Evolutionary conservation across 2,329 filamentous ascomycete species (phyloP).

Genomic region (Phialophora chinensis): DNA sequence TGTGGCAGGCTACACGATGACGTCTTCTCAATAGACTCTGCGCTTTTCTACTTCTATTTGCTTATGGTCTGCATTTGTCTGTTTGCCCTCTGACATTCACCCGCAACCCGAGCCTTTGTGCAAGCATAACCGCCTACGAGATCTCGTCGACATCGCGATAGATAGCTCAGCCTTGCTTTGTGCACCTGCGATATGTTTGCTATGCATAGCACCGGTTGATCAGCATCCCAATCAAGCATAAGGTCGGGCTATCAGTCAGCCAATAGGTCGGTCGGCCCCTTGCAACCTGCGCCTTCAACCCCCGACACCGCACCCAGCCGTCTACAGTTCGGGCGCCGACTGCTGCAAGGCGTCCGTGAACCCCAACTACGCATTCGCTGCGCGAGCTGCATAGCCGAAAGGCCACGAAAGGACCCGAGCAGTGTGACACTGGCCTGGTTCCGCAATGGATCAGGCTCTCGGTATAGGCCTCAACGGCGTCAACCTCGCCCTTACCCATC

Average conservation of each 20-base stretch:
- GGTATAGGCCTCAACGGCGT: slow-evolving; percentile 35
- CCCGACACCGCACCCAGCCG: neutral
- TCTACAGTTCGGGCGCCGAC: slow-evolving; percentile 1
- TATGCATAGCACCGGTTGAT: slow-evolving; percentile 4
- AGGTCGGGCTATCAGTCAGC: slow-evolving; percentile 13
- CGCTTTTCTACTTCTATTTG: slow-evolving; percentile 22
- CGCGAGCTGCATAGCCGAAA: slow-evolving; percentile 7
- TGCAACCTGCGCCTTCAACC: neutral
- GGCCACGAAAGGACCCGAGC: slow-evolving; percentile 4
- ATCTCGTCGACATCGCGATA: neutral
- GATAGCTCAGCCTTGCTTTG: neutral
- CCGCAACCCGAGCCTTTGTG: neutral
- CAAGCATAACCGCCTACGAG: slow-evolving; percentile 6
- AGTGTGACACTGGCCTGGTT: slow-evolving; percentile 17
- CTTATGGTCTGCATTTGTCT: slow-evolving; percentile 6
- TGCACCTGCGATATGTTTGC: slow-evolving; percentile 23
- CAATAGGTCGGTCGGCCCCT: slow-evolving; percentile 18
- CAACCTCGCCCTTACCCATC: slow-evolving; percentile 34
- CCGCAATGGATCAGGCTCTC: slow-evolving; percentile 35
- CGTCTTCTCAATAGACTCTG: slow-evolving; percentile 17
- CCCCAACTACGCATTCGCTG: neutral
- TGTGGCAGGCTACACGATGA: slow-evolving; percentile 32
- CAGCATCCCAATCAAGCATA: slow-evolving; percentile 19
- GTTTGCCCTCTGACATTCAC: slow-evolving; percentile 6
- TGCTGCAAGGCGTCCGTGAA: slow-evolving; percentile 25